A percentile compares a stretch with the other conserved stretches of the same genome.
Conservation (phyloP, 75 land plant genomes). For the Pseudotsuga menziesii region DNA sequence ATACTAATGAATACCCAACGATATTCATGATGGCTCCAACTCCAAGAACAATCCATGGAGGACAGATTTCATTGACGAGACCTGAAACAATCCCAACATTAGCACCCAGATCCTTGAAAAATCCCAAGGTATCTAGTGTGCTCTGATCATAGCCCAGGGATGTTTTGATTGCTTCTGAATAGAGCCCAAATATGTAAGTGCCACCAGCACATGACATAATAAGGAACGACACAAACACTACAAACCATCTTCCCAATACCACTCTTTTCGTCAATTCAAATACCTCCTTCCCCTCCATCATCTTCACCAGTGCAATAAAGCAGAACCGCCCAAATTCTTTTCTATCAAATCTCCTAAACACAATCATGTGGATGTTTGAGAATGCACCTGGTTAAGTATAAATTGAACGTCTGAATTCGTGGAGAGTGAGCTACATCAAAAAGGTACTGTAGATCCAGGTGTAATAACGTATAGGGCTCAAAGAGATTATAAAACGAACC, state of each 20-base stretch:
- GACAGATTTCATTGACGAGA: constrained; percentile 35
- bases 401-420: no score
- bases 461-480: no score
- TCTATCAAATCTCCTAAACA: no score
- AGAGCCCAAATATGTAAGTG: constrained; percentile 45
- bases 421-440: no score
- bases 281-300: background rate
- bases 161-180: constrained; percentile 45
- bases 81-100: constrained; percentile 54
- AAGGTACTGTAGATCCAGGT: no score
- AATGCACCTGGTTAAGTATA: no score
- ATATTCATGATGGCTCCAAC: constrained; percentile 40
- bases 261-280: background rate
- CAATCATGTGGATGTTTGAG: no score
- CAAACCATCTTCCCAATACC: constrained; percentile 46
- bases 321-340: no score
- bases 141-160: constrained; percentile 49
- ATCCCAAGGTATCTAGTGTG: constrained; percentile 34
- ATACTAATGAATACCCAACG: constrained; percentile 48
- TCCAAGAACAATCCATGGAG: constrained; percentile 47
- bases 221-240: constrained; percentile 36
- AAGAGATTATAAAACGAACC: no score
- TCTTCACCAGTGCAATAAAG: background rate
- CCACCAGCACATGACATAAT: constrained; percentile 45
- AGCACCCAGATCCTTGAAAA: constrained; percentile 51